Conservation (phyloP, 257 asterid genomes). For the Capsicum chinense region DNA sequence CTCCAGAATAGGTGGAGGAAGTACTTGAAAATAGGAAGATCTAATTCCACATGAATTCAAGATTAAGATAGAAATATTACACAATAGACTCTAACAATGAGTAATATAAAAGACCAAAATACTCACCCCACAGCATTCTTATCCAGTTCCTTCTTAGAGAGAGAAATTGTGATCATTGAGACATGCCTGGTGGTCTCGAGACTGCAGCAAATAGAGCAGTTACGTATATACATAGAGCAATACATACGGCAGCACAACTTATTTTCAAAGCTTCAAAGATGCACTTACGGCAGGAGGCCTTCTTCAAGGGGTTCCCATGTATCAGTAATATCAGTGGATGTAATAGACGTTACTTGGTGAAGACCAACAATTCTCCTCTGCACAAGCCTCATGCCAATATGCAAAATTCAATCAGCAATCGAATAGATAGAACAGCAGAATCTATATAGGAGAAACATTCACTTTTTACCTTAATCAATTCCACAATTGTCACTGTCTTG, state of each 20-base stretch:
- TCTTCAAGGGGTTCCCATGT: slow-evolving; percentile 99
- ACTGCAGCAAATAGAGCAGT: slow-evolving; percentile 48
- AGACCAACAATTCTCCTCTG: slow-evolving; percentile 98
- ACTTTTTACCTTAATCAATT: slow-evolving; percentile 58
- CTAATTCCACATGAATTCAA: neutral
- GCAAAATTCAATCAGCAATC: slow-evolving; percentile 35
- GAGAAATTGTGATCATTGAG: slow-evolving; percentile 81
- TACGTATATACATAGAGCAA: neutral
- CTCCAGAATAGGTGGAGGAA: neutral
- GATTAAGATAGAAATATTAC: slow-evolving; percentile 1
- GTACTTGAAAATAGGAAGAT: neutral
- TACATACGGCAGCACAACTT: neutral
- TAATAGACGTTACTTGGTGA: slow-evolving; percentile 81
- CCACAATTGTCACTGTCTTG: slow-evolving; percentile 70
- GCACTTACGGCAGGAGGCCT: slow-evolving; percentile 89
- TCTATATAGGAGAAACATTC: neutral
- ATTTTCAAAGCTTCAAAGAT: neutral
- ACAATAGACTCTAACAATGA: neutral
- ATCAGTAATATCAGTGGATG: slow-evolving; percentile 90
- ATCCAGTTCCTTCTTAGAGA: slow-evolving; percentile 78
- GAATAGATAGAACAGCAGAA: neutral
- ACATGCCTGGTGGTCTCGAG: slow-evolving; percentile 94
- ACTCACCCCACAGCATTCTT: slow-evolving; percentile 73
- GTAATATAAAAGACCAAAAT: slow-evolving; percentile 19
- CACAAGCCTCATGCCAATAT: neutral